A percentile compares a stretch with the other conserved stretches of the same genome.
phyloP scores from a whole-genome alignment of 441 rosid species.

The Capsella rubella region DNA sequence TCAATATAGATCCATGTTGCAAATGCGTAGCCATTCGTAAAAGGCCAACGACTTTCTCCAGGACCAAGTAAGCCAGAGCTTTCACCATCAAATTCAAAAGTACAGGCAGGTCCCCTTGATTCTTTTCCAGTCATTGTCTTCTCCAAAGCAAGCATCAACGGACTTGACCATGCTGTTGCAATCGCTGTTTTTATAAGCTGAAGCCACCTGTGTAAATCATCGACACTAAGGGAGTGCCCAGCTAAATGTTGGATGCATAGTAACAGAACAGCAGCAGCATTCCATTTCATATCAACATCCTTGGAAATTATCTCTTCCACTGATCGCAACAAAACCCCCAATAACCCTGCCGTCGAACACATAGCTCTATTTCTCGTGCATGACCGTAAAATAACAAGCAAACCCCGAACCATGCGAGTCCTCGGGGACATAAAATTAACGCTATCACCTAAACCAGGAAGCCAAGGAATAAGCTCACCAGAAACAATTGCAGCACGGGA shows the following conservation, averaged over 20 bases:
- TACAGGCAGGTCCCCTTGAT: conserved; percentile 91
- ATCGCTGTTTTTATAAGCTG: conserved; percentile 71
- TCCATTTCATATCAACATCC: conserved; percentile 80
- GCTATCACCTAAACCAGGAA: conserved; percentile 80
- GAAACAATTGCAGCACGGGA: conserved; percentile 98
- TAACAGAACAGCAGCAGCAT: conserved; percentile 80
- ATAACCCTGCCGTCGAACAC: conserved; percentile 95
- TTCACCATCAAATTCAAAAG: conserved; percentile 99
- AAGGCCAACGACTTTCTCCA: conserved; percentile 99
- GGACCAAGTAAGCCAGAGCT: conserved; percentile 99
- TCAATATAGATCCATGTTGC: conserved; percentile 99
- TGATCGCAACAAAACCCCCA: conserved; percentile 86
- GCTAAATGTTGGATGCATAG: conserved; percentile 88
- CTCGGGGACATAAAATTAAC: conserved; percentile 84
- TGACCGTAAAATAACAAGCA: conserved; percentile 91
- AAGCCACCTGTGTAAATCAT: conserved; percentile 87
- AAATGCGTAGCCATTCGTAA: conserved; percentile 92
- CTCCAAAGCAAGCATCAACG: conserved; percentile 84
- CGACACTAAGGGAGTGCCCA: conserved; percentile 88
- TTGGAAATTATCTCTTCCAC: conserved; percentile 79
- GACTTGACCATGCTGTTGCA: conserved; percentile 72
- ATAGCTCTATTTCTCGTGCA: conserved; percentile 99
- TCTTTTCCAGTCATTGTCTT: conserved; percentile 96
- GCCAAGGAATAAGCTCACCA: conserved; percentile 94
- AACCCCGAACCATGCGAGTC: conserved; percentile 92